These are phyloP conservation scores for Candolleomyces efflorescens DNA, from an alignment of 768 basidiomycete genomes.

Conservation along the genomic window DNA sequence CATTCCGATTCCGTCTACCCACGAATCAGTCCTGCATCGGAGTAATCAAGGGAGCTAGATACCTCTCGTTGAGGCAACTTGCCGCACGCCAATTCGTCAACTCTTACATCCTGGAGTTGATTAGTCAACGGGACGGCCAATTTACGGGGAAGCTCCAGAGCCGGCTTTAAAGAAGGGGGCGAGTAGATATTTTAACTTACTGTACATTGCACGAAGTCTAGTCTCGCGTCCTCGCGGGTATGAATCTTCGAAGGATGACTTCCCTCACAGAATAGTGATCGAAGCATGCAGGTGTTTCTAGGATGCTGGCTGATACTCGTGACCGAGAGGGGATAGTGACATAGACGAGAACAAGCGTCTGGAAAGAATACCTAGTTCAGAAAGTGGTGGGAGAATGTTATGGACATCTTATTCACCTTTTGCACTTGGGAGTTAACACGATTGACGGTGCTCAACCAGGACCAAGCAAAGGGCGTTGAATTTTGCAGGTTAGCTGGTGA, in stretches of 20 bases:
- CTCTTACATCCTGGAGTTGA: conserved; percentile 36
- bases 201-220: conserved; percentile 20
- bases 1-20: not conserved
- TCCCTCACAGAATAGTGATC: conserved; percentile 79
- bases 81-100: conserved; percentile 33
- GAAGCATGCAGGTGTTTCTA: conserved; percentile 72
- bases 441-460: conserved; percentile 96
- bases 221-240: conserved; percentile 91
- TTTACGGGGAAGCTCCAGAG: not conserved
- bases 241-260: conserved; percentile 78
- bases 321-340: conserved; percentile 86
- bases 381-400: not conserved
- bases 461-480: conserved; percentile 77
- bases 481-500: conserved; percentile 68
- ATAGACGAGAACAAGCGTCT: conserved; percentile 90
- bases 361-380: not conserved
- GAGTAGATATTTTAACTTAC: not conserved
- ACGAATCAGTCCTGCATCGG: conserved; percentile 41
- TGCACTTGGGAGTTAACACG: conserved; percentile 96
- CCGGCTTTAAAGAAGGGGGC: not conserved
- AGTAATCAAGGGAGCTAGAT: conserved; percentile 41
- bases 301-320: conserved; percentile 43
- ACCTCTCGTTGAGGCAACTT: conserved; percentile 34
- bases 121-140: conserved; percentile 20
- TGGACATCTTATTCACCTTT: conserved; percentile 53